Evolutionary conservation across 1,284 basidiomycete genomes (phyloP).

Genomic region (Coniferiporia weirii): DNA sequence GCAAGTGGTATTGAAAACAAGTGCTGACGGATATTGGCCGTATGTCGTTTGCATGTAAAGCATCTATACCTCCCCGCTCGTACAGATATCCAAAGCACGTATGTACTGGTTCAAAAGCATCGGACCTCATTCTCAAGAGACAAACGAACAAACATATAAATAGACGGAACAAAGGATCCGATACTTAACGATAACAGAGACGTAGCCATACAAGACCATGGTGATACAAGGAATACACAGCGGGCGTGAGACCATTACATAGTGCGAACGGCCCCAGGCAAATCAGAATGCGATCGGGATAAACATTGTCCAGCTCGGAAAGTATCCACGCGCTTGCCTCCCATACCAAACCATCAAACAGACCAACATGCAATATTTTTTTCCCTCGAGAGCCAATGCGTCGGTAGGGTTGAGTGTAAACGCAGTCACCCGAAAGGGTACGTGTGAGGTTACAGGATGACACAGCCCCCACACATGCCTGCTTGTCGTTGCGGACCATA

Average conservation of each 20-base stretch:
- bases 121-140: no score
- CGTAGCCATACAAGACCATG: not conserved
- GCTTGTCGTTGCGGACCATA: slow-evolving; percentile 44
- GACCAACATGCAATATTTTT: not conserved
- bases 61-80: no score
- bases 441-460: slow-evolving; percentile 9
- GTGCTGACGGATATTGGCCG: no score
- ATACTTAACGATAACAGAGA: not conserved
- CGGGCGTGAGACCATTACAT: not conserved
- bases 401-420: no score
- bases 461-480: slow-evolving; percentile 16
- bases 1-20: no score
- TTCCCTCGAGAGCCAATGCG: not conserved
- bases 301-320: no score
- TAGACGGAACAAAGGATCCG: not conserved
- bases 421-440: not conserved
- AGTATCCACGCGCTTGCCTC: no score
- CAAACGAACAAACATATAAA: not conserved
- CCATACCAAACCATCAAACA: not conserved
- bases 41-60: no score
- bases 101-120: no score
- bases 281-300: not conserved
- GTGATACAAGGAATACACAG: slow-evolving; percentile 2
- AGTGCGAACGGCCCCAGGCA: not conserved
- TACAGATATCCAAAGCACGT: no score